A percentile compares a stretch with the other conserved stretches of the same genome.
Conservation (phyloP, 164 flowering plant species). For the Echeveria elegans region DNA sequence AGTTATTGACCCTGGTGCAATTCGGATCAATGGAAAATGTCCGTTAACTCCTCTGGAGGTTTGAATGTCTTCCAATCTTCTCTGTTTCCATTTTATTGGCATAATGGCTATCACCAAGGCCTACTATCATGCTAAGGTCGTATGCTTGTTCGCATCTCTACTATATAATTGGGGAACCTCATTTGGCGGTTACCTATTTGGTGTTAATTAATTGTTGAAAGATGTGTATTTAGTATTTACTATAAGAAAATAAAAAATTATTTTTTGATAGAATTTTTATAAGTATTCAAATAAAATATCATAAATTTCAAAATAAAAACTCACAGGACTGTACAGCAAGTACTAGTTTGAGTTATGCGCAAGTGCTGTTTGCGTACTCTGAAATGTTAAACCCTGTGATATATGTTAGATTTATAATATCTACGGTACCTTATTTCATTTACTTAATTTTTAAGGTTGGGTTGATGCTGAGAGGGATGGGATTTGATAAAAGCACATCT, state of each 20-base stretch:
- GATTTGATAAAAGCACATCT: constrained; percentile 69
- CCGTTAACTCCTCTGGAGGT: constrained; percentile 97
- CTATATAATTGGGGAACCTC: too few species aligned
- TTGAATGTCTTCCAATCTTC: background rate
- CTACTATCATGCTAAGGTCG: too few species aligned
- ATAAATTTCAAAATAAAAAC: too few species aligned
- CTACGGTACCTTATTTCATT: background rate
- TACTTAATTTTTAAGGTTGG: constrained; percentile 55
- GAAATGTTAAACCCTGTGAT: background rate
- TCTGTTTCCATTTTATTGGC: background rate
- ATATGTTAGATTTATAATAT: background rate
- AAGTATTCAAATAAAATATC: too few species aligned
- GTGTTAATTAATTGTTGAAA: too few species aligned
- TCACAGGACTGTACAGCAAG: too few species aligned
- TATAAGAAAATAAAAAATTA: too few species aligned
- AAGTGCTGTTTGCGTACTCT: background rate
- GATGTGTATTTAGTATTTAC: too few species aligned
- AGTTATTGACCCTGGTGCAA: constrained; percentile 78
- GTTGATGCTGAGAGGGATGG: constrained; percentile 98
- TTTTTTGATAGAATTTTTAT: too few species aligned
- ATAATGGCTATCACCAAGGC: too few species aligned
- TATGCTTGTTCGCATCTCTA: too few species aligned
- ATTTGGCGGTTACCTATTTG: too few species aligned
- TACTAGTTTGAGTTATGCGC: background rate
- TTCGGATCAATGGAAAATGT: constrained; percentile 83